Evolutionary conservation across 352 stramenopile genomes (phyloP).

Genomic region (Pythium grandisporangium): DNA sequence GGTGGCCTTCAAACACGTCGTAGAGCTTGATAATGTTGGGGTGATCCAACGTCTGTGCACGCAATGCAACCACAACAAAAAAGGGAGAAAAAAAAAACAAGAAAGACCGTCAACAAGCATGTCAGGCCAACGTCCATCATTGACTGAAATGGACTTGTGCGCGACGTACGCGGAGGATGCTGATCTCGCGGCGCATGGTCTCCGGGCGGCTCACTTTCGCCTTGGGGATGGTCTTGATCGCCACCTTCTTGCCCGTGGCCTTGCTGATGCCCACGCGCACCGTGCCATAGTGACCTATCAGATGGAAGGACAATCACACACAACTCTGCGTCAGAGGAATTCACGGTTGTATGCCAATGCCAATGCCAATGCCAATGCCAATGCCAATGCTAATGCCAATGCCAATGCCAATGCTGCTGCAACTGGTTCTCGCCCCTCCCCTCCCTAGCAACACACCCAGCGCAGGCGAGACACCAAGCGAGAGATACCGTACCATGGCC

Average conservation of each 20-base stretch:
- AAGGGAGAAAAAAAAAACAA: too few relatives aligned
- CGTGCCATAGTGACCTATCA: slow-evolving; percentile 94
- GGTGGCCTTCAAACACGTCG: slow-evolving; percentile 96
- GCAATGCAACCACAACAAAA: background rate
- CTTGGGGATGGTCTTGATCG: slow-evolving; percentile 99
- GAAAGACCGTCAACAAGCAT: background rate
- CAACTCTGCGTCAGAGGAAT: too few relatives aligned
- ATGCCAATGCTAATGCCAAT: too few relatives aligned
- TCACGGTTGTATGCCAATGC: too few relatives aligned
- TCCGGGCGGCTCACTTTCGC: slow-evolving; percentile 93
- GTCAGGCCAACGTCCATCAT: too few relatives aligned
- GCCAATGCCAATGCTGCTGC: too few relatives aligned
- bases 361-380: too few relatives aligned
- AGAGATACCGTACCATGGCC: slow-evolving; percentile 61
- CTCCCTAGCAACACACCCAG: too few relatives aligned
- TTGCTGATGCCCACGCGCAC: slow-evolving; percentile 94
- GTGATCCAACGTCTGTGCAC: slow-evolving; percentile 79
- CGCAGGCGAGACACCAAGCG: too few relatives aligned
- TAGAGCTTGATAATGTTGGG: slow-evolving; percentile 98
- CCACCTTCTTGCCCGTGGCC: slow-evolving; percentile 89
- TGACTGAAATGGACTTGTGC: too few relatives aligned
- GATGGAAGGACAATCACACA: too few relatives aligned
- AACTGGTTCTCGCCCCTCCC: too few relatives aligned
- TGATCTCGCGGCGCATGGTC: slow-evolving; percentile 92
- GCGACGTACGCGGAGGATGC: slow-evolving; percentile 70